Evolutionary conservation across 129 eudicot species (phyloP).

Genomic region (Saposhnikovia divaricata): DNA sequence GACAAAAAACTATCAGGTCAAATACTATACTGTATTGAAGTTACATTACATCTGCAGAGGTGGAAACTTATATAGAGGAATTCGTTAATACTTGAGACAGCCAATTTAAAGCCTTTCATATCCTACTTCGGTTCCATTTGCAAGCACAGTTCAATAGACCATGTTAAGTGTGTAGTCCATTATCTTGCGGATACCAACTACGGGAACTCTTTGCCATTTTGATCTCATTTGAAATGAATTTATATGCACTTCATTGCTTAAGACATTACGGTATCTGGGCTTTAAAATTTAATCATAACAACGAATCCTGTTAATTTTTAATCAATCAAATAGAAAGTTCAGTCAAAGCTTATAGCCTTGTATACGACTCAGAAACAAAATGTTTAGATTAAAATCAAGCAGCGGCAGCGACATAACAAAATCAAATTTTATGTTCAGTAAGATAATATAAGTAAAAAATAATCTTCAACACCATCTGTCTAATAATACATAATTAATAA

Average conservation of each 20-base stretch:
- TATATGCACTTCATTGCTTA: not conserved
- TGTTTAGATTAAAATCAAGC: not conserved
- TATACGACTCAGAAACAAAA: not conserved
- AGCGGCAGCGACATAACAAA: not conserved
- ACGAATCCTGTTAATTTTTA: not conserved
- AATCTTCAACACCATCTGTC: not conserved
- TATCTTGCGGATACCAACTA: not conserved
- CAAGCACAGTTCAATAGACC: not conserved
- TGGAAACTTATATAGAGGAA: not conserved
- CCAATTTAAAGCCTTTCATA: not conserved
- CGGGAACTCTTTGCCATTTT: not conserved
- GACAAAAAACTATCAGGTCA: not conserved
- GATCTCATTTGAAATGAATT: not conserved
- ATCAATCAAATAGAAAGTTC: not conserved
- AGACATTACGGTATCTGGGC: not conserved
- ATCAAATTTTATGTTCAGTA: not conserved
- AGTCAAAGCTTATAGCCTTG: not conserved
- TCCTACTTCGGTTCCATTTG: not conserved
- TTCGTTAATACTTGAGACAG: not conserved
- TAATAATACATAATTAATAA: not conserved
- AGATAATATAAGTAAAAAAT: not conserved
- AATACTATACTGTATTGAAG: not conserved
- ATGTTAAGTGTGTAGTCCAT: not conserved
- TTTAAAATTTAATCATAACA: not conserved
- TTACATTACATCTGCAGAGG: not conserved